Conservation (phyloP, 371 early-diverging fungal species). For the Mucor mucedo region DNA sequence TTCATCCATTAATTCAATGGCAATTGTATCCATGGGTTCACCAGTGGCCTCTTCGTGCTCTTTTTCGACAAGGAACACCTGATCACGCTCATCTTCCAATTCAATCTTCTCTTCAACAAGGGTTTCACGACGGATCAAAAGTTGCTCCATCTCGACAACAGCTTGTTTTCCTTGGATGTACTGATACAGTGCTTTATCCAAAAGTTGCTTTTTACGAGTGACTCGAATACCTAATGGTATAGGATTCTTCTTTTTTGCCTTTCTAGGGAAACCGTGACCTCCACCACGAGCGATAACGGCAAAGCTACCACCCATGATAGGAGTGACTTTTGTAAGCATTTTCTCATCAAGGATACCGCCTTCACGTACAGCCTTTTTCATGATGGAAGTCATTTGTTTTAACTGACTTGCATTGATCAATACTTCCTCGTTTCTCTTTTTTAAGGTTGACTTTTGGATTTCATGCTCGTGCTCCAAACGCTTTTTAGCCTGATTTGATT, state of each 20-base stretch:
- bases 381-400: conserved; percentile 51
- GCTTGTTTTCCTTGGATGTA: conserved; percentile 52
- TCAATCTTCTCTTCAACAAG: conserved; percentile 68
- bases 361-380: conserved; percentile 57
- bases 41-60: conserved; percentile 52
- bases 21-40: conserved; percentile 47
- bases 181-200: conserved; percentile 58
- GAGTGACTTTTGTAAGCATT: conserved; percentile 39
- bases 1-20: conserved; percentile 74
- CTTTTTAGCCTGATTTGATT: conserved; percentile 69
- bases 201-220: conserved; percentile 56
- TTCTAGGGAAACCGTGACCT: conserved; percentile 36
- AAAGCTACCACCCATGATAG: conserved; percentile 53
- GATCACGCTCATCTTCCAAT: conserved; percentile 67
- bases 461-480: conserved; percentile 74
- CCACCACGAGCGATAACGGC: conserved; percentile 43
- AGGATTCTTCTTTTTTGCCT: conserved; percentile 29
- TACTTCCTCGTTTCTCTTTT: conserved; percentile 59
- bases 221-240: conserved; percentile 32
- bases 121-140: conserved; percentile 49
- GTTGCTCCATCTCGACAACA: conserved; percentile 41
- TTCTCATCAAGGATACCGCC: conserved; percentile 56
- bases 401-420: conserved; percentile 61
- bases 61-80: conserved; percentile 57
- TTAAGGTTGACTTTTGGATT: conserved; percentile 60